phyloP scores from a whole-genome alignment of 192 early-diverging fungal genomes.

The Coemansia sp. region DNA sequence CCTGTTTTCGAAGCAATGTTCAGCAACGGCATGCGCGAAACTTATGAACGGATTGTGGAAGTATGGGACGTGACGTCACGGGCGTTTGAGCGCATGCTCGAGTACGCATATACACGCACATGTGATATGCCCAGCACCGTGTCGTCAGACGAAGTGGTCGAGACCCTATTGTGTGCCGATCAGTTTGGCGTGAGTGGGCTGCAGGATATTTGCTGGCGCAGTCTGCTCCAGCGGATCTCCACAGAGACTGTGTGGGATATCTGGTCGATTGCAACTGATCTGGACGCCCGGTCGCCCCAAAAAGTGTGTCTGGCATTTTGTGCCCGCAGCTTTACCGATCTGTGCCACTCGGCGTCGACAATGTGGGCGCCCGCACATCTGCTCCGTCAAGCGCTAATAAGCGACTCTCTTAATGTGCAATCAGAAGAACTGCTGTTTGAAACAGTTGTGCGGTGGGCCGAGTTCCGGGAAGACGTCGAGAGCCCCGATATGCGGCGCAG shows the following conservation, averaged over 20 bases:
- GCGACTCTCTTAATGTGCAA: conserved; percentile 43
- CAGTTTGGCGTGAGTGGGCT: conserved; percentile 41
- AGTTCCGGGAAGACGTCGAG: conserved; percentile 36
- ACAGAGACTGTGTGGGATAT: conserved; percentile 51
- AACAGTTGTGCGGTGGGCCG: conserved; percentile 42
- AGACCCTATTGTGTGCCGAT: conserved; percentile 49
- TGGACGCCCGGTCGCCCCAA: conserved; percentile 32
- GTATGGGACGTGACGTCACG: conserved; percentile 53
- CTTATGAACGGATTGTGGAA: conserved; percentile 44
- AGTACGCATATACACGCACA: conserved; percentile 47
- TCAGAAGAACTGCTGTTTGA: conserved; percentile 47
- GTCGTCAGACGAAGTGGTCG: conserved; percentile 44
- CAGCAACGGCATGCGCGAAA: conserved; percentile 62
- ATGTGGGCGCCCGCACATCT: conserved; percentile 50
- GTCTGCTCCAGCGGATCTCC: conserved; percentile 16
- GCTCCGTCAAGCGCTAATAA: conserved; percentile 34
- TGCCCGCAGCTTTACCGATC: conserved; percentile 38
- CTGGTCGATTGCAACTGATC: conserved; percentile 45
- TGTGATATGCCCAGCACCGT: conserved; percentile 31
- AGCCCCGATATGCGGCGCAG: not conserved
- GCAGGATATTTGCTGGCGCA: conserved; percentile 49
- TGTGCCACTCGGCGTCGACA: conserved; percentile 22
- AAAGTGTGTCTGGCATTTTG: conserved; percentile 33
- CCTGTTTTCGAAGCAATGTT: conserved; percentile 59
- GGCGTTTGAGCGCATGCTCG: conserved; percentile 49